A percentile compares a stretch with the other conserved stretches of the same genome.
Conservation (phyloP, 2,329 filamentous ascomycete species). For the Pleomassaria siparia region DNA sequence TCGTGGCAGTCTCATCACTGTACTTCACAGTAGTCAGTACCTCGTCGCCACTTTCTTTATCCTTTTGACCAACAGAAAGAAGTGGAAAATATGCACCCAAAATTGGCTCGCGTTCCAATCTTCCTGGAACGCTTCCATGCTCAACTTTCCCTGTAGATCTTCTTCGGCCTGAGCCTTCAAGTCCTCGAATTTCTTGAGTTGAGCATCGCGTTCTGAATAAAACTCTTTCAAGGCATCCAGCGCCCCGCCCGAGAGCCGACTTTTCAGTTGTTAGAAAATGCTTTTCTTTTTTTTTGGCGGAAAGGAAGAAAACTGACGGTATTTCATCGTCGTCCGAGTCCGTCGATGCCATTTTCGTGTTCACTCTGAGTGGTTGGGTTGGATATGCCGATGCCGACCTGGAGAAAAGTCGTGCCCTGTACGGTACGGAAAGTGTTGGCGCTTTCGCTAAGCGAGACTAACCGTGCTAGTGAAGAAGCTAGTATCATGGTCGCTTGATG, state of each 20-base stretch:
- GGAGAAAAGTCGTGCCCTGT: conserved; percentile 23
- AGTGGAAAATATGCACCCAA: conserved; percentile 59
- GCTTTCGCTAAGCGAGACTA: conserved; percentile 34
- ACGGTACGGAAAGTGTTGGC: conserved; percentile 6
- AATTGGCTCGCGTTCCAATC: conserved; percentile 86
- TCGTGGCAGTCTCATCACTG: conserved; percentile 68
- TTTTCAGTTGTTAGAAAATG: conserved; percentile 38
- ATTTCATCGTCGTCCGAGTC: conserved; percentile 38
- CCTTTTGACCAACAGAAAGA: too few relatives aligned
- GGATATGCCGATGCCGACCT: conserved; percentile 14
- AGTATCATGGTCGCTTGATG: too few relatives aligned
- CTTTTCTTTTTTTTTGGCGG: conserved; percentile 3
- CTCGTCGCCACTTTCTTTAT: neutral
- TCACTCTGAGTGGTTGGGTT: conserved; percentile 2
- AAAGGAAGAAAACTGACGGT: conserved; percentile 28
- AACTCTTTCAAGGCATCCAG: conserved; percentile 73
- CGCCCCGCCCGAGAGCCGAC: conserved; percentile 65
- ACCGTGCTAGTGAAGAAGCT: too few relatives aligned
- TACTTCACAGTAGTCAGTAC: conserved; percentile 52
- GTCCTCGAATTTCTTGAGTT: conserved; percentile 66
- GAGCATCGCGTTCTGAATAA: conserved; percentile 70
- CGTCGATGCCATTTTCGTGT: conserved; percentile 23
- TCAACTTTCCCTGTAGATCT: conserved; percentile 48
- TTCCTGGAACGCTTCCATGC: conserved; percentile 73
- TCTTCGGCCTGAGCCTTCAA: conserved; percentile 64